Base-by-base conservation (phyloP, 345 rosid genomes). In the Eucalyptus tenuipes region DNA sequence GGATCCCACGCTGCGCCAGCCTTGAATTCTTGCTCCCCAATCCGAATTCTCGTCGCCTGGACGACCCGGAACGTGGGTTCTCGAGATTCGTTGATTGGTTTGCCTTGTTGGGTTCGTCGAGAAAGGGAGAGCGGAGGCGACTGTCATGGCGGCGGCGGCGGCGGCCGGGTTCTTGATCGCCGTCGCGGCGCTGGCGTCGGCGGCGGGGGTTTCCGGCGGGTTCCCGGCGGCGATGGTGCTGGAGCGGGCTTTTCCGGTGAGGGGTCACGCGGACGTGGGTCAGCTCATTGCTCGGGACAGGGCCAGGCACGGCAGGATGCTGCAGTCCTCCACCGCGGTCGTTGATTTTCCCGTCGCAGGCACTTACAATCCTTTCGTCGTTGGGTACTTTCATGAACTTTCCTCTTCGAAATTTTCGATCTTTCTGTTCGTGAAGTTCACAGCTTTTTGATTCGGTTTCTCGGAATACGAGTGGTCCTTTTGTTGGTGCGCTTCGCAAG, bases 281-380 rank as follows among this genome's bases (percentile, higher is more conserved):
- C 92, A 93, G 88, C 95, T 97, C 27, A 93, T 87, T 90, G 95
- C 93, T 18, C 94, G 95, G 90, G 99, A 98, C 50, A 90, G 91
- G 87, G 89, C 90, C 47, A 93, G 99, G 86, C 99, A 95, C 88
- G 94, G 97, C n/a, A 94, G 99, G 90, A 92, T 97, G 95, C 87
- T 97, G 90, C 96, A 95, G 92, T 90, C 95, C 4, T 90, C 95
- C 4, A 40, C 86, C 68, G 98, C 94, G 29, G 95, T 98, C 40
- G 92, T 95, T 17, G 98, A 95, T 95, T 97, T 98, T 82, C 92
- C 95, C 14, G 99, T 97, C 52, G 90, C 86, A 7, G 99, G 99
- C 86, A 95, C 97, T 40, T 97, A 92, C 91, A 95, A 96, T 94
- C 99, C 99, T 61, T 94, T 90, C 90, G 88, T 92, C 49, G 98